Evolutionary conservation across 495 filamentous ascomycete genomes (phyloP), one percentile per base, ranked within the genome.

Genomic region (Neurospora cerealis): DNA sequence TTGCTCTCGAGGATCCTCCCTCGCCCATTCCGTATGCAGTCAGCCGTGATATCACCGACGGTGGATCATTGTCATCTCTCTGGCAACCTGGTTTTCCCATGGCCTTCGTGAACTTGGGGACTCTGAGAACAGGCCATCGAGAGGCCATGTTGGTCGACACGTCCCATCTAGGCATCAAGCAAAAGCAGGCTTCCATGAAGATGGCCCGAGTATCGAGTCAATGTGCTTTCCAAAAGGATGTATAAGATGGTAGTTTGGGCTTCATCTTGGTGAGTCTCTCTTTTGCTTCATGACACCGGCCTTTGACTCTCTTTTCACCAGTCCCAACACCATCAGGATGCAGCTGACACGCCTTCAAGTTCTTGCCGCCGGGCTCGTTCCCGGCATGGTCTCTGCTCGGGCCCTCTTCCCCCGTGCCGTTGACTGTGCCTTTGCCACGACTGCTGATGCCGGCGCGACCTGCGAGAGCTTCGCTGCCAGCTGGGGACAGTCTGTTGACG

Each of bases 401-500:
- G 54, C 62, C n/a, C 46, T 69, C 21, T 32, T 5, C 7, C 69
- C 37, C 17, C 74, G 71, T 38, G 69, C 77, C 74, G 75, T 82
- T 76, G 48, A 78, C 39, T 78, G 76, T 71, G 38, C 54, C 37
- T 73, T 70, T 46, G 9, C 19, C 46, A 72, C 40, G 62, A 32
- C 71, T 38, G 62, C 75, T 38, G 42, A 42, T n/a, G 70, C 28
- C 36, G 74, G 69, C n/a, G 80, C 79, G 60, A 71, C 74, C 24
- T 81, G 80, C 72, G 41, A 44, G 7, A 36, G 40, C 41, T 75
- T 81, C 69, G 46, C 72, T 7, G 24, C 37, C 38, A 71, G 54
- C 10, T 81, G 78, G 66, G 79, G 79, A 32, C 73, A 79, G 28
- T 75, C 78, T 11, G 71, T 74, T 4, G 39, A 37, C 9, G 60